Evolutionary conservation across 805 yeast species (phyloP), one percentile per base, ranked within the genome.

Genomic region (Komagataella phaffii): DNA sequence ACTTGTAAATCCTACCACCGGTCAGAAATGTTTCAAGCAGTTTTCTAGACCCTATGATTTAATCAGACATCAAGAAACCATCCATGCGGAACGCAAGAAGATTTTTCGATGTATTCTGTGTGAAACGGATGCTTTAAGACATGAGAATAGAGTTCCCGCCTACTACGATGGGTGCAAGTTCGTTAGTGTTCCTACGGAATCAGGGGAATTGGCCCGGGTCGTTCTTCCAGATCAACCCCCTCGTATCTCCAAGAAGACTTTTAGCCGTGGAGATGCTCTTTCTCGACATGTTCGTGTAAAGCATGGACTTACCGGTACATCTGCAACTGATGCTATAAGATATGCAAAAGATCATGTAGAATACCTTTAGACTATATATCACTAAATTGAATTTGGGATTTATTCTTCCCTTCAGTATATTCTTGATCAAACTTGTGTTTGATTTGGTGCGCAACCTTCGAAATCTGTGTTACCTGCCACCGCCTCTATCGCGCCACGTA

Each of bases 1-100:
- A 52, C 69, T 82, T 64, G 65, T 74, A 7, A 80, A 80, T 58
- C 84, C 87, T 3, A 62, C 76, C 24, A 79, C 86, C 0, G 81
- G 85, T 17, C 62, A 71, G 55, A 77, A 79, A 21, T 88, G 96
- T 66, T 69, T 75, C 58, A 86, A 86, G 67, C 81, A 81, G 60
- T 91, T 91, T 62, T 88, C 97, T 17, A 79, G 99, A 61, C 95
- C 96, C 17, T 91, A 91, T 64, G 99, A 91, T 70, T 73, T 91
- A 61, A 85, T 90, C 23, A 79, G 99, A 59, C 99, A 91, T 66
- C 96, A 91, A 66, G 96, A 91, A 61, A 93, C 98, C 0, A 90
- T 91, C 51, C 99, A 91, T 65, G 93, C 97, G 1, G 75, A 85
- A 49, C 85, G 83, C 64, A 85, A 91, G 67, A 85, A 85, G 59